A percentile compares a stretch with the other conserved stretches of the same genome.
Conservation (phyloP, 495 filamentous ascomycete genomes). For the Neurospora sp. region DNA sequence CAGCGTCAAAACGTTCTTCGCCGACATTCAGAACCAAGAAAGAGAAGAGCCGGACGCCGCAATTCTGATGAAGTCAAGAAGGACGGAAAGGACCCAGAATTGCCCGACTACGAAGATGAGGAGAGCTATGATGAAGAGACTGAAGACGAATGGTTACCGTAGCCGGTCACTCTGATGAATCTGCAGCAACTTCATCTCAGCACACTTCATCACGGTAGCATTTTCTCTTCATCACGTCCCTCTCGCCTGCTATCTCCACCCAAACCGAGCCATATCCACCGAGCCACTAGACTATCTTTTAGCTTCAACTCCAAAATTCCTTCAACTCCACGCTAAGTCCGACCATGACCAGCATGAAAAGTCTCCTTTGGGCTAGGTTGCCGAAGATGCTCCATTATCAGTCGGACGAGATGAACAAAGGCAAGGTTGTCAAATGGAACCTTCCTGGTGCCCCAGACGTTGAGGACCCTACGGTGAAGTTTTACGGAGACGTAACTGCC, state of each 20-base stretch:
- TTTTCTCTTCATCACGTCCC: background rate
- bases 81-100: background rate
- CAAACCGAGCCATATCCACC: background rate
- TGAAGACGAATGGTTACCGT: background rate
- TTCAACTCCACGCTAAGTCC: background rate
- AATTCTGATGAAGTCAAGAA: background rate
- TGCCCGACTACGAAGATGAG: background rate
- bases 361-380: background rate
- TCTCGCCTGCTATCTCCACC: background rate
- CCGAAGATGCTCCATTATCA: background rate
- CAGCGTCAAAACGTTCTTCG: background rate
- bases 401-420: background rate
- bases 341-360: background rate
- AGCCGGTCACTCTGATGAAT: background rate
- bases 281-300: background rate
- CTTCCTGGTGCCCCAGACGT: background rate
- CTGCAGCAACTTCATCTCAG: background rate
- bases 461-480: background rate
- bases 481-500: background rate
- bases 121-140: background rate
- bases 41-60: background rate
- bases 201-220: background rate
- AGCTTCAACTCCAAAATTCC: background rate
- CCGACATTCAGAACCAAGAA: background rate
- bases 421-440: background rate